phyloP scores from a whole-genome alignment of 371 early-diverging fungal genomes.

The Mortierella sp. region DNA sequence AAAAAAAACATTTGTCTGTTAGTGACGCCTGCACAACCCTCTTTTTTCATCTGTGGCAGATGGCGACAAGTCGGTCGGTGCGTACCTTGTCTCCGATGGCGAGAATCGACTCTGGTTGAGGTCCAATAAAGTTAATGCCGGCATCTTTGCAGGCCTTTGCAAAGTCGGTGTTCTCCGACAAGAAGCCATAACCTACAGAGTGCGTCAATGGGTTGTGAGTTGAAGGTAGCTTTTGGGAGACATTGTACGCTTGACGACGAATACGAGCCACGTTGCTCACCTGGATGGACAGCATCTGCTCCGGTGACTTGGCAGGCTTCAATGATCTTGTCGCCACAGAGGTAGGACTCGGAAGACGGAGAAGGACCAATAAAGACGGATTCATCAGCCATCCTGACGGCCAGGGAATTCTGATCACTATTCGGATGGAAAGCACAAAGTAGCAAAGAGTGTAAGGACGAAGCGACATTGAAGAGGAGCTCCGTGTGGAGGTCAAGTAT shows the following conservation, averaged over 20 bases:
- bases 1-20: too few relatives aligned
- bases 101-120: conserved; percentile 78
- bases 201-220: too few relatives aligned
- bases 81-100: conserved; percentile 96
- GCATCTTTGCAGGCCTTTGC: conserved; percentile 67
- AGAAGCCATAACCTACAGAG: conserved; percentile 80
- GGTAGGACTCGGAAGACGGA: conserved; percentile 77
- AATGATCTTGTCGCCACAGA: conserved; percentile 72
- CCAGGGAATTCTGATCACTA: conserved; percentile 85
- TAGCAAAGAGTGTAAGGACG: background rate
- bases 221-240: too few relatives aligned
- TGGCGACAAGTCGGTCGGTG: too few relatives aligned
- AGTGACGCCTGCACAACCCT: too few relatives aligned
- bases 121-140: conserved; percentile 82
- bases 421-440: conserved; percentile 34
- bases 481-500: too few relatives aligned
- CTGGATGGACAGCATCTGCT: conserved; percentile 85
- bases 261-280: too few relatives aligned
- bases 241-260: too few relatives aligned
- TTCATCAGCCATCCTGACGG: conserved; percentile 88
- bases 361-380: conserved; percentile 80
- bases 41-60: too few relatives aligned
- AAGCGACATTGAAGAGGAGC: background rate
- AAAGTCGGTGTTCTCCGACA: conserved; percentile 87
- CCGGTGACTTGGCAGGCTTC: conserved; percentile 67